phyloP scores from a whole-genome alignment of 176 grass and related monocot species.

The Carex parvula region DNA sequence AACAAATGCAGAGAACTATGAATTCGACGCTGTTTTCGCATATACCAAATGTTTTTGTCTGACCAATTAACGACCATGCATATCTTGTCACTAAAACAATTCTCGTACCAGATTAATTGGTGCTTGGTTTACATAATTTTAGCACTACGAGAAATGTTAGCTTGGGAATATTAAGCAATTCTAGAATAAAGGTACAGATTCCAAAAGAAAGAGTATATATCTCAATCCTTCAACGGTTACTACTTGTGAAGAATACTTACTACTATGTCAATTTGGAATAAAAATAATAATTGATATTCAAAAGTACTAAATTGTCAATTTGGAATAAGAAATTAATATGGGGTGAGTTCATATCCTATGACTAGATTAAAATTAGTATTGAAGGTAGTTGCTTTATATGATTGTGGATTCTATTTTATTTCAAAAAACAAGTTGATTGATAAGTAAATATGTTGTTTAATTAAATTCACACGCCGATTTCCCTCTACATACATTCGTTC shows the following conservation, averaged over 20 bases:
- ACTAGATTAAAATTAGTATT: background rate
- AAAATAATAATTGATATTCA: background rate
- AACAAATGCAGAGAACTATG: background rate
- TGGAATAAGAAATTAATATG: background rate
- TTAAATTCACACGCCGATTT: background rate
- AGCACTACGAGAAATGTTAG: background rate
- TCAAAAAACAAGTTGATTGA: background rate
- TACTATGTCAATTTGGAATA: background rate
- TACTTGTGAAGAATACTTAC: background rate
- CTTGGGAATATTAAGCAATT: slow-evolving; percentile 2
- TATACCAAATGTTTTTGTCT: slow-evolving; percentile 14
- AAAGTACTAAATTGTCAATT: background rate
- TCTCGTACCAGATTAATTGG: background rate
- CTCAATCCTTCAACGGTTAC: background rate
- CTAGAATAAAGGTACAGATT: background rate
- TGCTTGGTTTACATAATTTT: background rate
- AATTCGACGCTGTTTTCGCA: background rate
- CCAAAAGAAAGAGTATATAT: background rate
- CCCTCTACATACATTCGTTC: background rate
- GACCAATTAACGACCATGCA: background rate
- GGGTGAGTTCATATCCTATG: background rate
- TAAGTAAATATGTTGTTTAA: background rate
- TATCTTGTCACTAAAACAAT: background rate
- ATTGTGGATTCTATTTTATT: background rate
- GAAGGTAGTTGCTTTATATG: background rate